Evolutionary conservation across 2,329 filamentous ascomycete species (phyloP).

Genomic region (Colletotrichum musicola): DNA sequence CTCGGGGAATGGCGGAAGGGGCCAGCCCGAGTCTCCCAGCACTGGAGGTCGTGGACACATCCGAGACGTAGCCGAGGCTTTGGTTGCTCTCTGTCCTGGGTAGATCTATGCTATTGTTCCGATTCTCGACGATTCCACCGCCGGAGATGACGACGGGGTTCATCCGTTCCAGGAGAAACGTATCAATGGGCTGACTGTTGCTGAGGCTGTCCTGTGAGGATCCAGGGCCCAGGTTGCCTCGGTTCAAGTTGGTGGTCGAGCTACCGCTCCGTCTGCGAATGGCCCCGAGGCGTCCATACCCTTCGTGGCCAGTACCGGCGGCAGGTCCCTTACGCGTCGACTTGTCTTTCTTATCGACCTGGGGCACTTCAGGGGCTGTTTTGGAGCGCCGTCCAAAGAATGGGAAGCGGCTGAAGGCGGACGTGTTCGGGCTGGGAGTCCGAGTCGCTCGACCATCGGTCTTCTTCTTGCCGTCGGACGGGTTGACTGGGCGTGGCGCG

Average conservation of each 20-base stretch:
- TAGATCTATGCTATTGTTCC: constrained; percentile 65
- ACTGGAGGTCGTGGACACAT: constrained; percentile 54
- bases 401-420: constrained; percentile 76
- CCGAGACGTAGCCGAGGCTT: constrained; percentile 57
- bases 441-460: constrained; percentile 50
- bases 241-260: constrained; percentile 60
- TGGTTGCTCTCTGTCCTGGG: constrained; percentile 63
- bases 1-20: constrained; percentile 66
- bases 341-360: constrained; percentile 69
- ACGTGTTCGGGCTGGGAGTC: constrained; percentile 68
- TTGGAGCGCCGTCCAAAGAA: constrained; percentile 83
- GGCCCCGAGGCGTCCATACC: constrained; percentile 76
- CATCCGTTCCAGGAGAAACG: constrained; percentile 72
- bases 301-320: constrained; percentile 95
- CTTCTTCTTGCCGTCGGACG: constrained; percentile 42
- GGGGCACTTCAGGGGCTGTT: constrained; percentile 63
- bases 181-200: constrained; percentile 60
- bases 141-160: constrained; percentile 76
- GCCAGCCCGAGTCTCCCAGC: constrained; percentile 61
- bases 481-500: constrained; percentile 42
- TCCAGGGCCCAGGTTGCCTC: constrained; percentile 58
- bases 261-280: constrained; percentile 74
- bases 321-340: constrained; percentile 79
- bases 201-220: constrained; percentile 65
- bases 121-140: constrained; percentile 72